Evolutionary conservation across 352 stramenopile species (phyloP), one percentile per base, ranked within the genome.

Genomic region (Globisporangium cylindrosporum): DNA sequence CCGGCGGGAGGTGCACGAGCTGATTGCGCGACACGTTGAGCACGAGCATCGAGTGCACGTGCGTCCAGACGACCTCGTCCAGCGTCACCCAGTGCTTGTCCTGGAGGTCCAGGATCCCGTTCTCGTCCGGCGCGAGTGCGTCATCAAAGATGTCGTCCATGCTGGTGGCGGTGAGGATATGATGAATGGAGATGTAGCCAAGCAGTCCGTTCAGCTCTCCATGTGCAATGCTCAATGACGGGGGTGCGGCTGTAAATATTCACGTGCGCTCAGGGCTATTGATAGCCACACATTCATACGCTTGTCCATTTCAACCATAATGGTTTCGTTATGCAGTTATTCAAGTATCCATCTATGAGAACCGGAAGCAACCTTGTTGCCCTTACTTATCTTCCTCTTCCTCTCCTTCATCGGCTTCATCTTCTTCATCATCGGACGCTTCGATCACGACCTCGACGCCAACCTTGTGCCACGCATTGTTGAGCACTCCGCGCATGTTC

Each of bases 401-500:
- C 54, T 51, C 58, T 46, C 70, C 48, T 3, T 71, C 48, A 4
- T 66, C 62, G 5, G 80, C 60, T 10, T 87, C 73, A 1, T 83
- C 71, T 4, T 82, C 71, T 0, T 80, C 73, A 0, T 87, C 75
- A 22, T 82, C 74, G 3, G 77, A 63, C 10, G 81, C 73, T 24
- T 81, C 74, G 48, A 91, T 77, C 10, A 82, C 75, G 9, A 94
- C 73, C 0, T 82, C 64, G 32, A 95, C 84, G n/a, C 78, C 78
- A 38, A 97, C 86, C 29, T 91, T 84, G 64, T 97, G 96, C 96
- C 97, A 99, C 27, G 90, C 92, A 72, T 99, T 99, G 73, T 98
- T 99, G 22, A 98, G 81, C 41, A 99, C 83, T 51, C 98, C 98
- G 59, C 97, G 84, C 73, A 99, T 93, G 86, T 99, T 99, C 97